Evolutionary conservation across 1,284 basidiomycete species (phyloP).

Genomic region (Ustilago esculenta): DNA sequence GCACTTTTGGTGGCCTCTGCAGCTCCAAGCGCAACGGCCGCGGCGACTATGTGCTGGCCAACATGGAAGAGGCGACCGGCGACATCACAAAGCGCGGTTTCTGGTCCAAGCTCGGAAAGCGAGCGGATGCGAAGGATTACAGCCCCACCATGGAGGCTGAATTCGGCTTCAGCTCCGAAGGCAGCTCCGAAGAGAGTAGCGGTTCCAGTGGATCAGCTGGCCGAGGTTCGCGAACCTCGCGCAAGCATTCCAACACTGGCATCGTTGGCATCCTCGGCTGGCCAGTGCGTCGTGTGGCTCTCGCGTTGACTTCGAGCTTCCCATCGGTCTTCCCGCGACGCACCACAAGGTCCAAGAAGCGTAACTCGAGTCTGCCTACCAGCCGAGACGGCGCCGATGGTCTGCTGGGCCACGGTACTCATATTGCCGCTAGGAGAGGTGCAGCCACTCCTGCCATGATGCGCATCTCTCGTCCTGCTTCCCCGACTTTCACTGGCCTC

Average conservation of each 20-base stretch:
- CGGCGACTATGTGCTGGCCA: constrained; percentile 60
- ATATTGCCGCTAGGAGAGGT: constrained; percentile 35
- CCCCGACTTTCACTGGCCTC: constrained; percentile 34
- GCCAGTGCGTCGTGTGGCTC: constrained; percentile 36
- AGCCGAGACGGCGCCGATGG: constrained; percentile 16
- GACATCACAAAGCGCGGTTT: constrained; percentile 31
- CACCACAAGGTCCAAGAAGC: constrained; percentile 29
- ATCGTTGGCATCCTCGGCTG: constrained; percentile 25
- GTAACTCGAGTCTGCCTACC: constrained; percentile 32
- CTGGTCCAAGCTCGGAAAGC: constrained; percentile 44
- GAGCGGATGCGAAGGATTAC: constrained; percentile 28
- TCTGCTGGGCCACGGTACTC: constrained; percentile 14
- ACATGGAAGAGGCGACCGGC: constrained; percentile 57
- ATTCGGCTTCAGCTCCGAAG: constrained; percentile 45
- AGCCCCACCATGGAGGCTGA: constrained; percentile 48
- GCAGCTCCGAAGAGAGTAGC: constrained; percentile 48
- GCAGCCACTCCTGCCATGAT: constrained; percentile 29
- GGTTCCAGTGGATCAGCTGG: constrained; percentile 21
- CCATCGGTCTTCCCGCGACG: constrained; percentile 31
- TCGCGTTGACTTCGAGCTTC: constrained; percentile 25
- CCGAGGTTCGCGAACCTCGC: constrained; percentile 13
- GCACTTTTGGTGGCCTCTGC: constrained; percentile 43
- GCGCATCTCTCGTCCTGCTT: constrained; percentile 39
- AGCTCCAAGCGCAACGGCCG: constrained; percentile 30
- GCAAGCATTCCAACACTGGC: constrained; percentile 19